Conservation (phyloP, 129 eudicot genomes). For the Dittrichia graveolens region DNA sequence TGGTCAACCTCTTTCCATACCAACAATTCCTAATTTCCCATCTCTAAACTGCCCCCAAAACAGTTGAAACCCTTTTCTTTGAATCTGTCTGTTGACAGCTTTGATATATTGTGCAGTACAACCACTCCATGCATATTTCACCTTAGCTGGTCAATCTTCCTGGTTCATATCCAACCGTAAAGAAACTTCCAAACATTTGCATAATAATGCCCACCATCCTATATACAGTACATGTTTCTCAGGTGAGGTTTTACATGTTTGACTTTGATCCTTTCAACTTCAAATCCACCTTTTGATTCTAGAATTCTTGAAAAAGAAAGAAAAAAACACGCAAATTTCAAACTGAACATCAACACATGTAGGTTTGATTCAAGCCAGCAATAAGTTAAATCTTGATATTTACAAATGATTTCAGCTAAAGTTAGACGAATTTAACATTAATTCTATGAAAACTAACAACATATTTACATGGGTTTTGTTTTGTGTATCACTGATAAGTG, state of each 20-base stretch:
- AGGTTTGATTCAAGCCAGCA: conserved; percentile 5
- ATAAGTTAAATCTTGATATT: conserved; percentile 13
- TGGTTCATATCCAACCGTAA: conserved; percentile 32
- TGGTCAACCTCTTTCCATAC: conserved; percentile 29
- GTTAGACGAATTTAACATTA: conserved; percentile 6
- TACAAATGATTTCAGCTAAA: conserved; percentile 17
- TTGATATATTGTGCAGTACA: conserved; percentile 34
- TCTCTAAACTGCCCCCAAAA: conserved; percentile 26
- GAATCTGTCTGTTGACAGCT: conserved; percentile 13
- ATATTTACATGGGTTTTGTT: conserved; percentile 2
- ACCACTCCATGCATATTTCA: conserved; percentile 25
- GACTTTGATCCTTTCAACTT: conserved; percentile 20
- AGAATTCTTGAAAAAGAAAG: conserved; percentile 13
- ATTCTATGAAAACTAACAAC: neutral
- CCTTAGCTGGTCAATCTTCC: conserved; percentile 7
- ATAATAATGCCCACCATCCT: neutral
- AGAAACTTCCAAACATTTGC: conserved; percentile 32
- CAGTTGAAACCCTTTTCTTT: conserved; percentile 4
- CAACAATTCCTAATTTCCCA: conserved; percentile 22
- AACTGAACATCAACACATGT: neutral
- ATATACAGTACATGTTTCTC: neutral
- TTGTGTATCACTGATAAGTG: neutral
- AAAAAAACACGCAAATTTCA: neutral
- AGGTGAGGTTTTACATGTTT: conserved; percentile 1
- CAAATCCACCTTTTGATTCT: conserved; percentile 11